Evolutionary conservation across 176 grass and related monocot genomes (phyloP), one percentile per base, ranked within the genome.

Genomic region (Panicum miliaceum): DNA sequence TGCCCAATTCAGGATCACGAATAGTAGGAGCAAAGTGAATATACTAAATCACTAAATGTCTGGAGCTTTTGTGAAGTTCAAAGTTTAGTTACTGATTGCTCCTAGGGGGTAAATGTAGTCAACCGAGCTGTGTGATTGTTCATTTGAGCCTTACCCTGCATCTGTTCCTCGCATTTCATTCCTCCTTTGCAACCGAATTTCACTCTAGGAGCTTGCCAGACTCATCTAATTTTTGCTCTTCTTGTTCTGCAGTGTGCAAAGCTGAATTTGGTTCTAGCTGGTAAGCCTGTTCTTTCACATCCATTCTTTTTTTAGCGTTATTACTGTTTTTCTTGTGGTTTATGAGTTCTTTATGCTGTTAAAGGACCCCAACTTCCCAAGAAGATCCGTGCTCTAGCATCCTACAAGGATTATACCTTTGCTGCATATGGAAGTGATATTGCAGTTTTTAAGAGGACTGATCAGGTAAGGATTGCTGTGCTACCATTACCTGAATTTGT

Each of bases 341-440:
- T 40, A 38, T 45, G 50, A 78, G 47, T 14, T 51, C 57, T 81
- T 20, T 43, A 27, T 80, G 56, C 57, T 58, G 84, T 73, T 16
- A 2, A 70, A 98, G 96, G 96, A 77, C 96, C 96, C 80, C 96
- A 95, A 89, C 62, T 98, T 29, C 96, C 91, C 32, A 98, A 95
- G 91, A 98, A 98, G 88, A 95, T 98, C 15, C 87, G 91, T 57
- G 91, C 93, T 66, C 91, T 98, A 73, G 93, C 96, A 38, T 98
- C 85, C 62, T 93, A 66, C 89, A 98, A 90, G 82, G 91, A 90
- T 46, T 98, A 94, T 62, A 98, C 96, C 1, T 92, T 98, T 89
- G 91, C 89, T 89, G 93, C 93, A 0, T 90, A 92, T 78, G 96
- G 93, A 90, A 95, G 83, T 70, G 79, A 94, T 54, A 89, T 98